Evolutionary conservation across 169 alveolate species (phyloP), one percentile per base, ranked within the genome.

Genomic region (Plasmodium cynomolgi): DNA sequence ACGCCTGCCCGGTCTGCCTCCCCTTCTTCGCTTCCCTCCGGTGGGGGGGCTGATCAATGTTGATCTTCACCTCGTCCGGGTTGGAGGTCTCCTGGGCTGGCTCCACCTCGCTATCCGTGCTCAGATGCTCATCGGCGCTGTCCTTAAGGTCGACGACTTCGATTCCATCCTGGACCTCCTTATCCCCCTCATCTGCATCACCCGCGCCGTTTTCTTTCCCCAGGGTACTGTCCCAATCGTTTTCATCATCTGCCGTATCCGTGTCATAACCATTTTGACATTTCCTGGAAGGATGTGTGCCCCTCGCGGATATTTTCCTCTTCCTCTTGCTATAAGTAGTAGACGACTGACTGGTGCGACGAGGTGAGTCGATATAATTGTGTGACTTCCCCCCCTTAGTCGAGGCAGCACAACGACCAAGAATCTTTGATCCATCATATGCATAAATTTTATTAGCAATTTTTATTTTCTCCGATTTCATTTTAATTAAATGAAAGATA

Each of bases 391-490:
- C 20, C 7, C 1, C 68, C 20, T 13, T 54, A 1, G 4, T 23
- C 9, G 80, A 11, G 7, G 56, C 79, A 8, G 33, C 33, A 7
- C 68, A 17, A 73, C 44, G 9, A n/a, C 54, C 56, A 13, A n/a
- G 29, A 29, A 83, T 56, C 71, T 58, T 56, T 0, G 58, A 5
- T 17, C 80, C 91, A 54, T 83, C 37, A 29, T 56, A 83, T 0
- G 91, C 37, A 39, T 31, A 83, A 0, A 83, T 2, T 2, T 58
- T 83, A 50, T 83, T 83, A 2, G 91, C 91, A 8, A 83, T 83
- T 83, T 56, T 83, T 11, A 83, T 56, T 50, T 58, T 83, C 23
- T 83, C 31, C 23, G 91, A 56, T 33, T 83, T 83, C n/a, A 29
- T 8, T 33, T 84, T 84, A 23, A 84, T 84, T 3, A 41, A 23